Base-by-base conservation (phyloP, 352 stramenopile species). In the Pythium scleroteichum region DNA sequence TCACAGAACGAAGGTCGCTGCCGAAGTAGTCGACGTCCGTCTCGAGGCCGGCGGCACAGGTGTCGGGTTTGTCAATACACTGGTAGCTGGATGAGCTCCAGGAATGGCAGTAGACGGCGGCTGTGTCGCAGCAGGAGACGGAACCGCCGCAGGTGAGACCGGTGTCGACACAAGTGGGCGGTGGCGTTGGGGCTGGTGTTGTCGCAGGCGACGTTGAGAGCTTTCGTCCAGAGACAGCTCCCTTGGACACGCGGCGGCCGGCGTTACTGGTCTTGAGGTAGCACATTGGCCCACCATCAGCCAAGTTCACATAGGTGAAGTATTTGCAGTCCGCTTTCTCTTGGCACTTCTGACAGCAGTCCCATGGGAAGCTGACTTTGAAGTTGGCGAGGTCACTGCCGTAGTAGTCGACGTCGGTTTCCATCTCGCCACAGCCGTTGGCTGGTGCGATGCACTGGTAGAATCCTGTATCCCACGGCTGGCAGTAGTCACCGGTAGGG, bases 251-350 rank as follows among this genome's bases (percentile, higher is more conserved):
- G 2, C 44, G 54, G 12, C 64, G 52, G 17, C 39, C 20, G 39
- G 38, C 49, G 2, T 13, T 58, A n/a, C 26, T 29, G 45, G 49
- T 70, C 50, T 87, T 85, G n/a, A 87, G 61, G 60, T 84, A 87
- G 41, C 78, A 88, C 32, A 67, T 70, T 3, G 76, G 61, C 29
- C 71, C 69, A 12, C 73, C 82, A 33, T 76, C 78, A 68, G 75
- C 72, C 19, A 53, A 54, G 54, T 86, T 88, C 14, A 85, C 60
- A 19, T 80, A 87, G 2, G 76, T 84, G 62, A 84, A 85, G n/a
- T 63, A 74, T 26, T 61, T 50, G 54, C 78, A 88, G 10, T 75
- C 71, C 10, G 16, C 45, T 16, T 72, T 82, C 12, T 45, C 62
- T 0, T 49, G 35, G 53, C 78, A 88, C 39, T 68, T 59, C 12